phyloP scores from a whole-genome alignment of 306 rosid species.

The Ceratonia siliqua region DNA sequence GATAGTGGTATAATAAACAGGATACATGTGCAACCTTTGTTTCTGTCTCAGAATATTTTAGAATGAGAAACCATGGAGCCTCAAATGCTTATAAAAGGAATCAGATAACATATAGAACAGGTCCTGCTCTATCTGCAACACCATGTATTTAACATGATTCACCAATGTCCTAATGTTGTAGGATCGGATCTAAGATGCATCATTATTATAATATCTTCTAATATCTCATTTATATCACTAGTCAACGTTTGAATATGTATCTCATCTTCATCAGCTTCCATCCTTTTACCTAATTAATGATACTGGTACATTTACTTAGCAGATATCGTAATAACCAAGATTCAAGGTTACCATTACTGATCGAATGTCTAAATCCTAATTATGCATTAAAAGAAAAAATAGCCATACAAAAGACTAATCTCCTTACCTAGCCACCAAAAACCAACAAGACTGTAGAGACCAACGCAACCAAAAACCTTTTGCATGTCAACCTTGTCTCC shows the following conservation, averaged over 20 bases:
- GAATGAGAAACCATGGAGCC: background rate
- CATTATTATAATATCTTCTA: background rate
- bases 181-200: background rate
- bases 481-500: slow-evolving; percentile 71
- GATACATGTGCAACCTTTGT: background rate
- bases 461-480: slow-evolving; percentile 71
- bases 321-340: background rate
- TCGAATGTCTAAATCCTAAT: background rate
- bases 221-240: background rate
- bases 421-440: slow-evolving; percentile 88
- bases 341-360: background rate
- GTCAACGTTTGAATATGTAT: background rate
- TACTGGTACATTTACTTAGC: background rate
- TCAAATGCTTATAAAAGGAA: background rate
- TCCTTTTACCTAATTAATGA: background rate
- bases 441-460: slow-evolving; percentile 67
- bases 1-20: background rate
- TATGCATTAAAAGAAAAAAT: background rate
- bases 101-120: background rate
- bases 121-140: background rate
- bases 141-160: background rate
- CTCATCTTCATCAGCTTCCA: background rate
- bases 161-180: background rate
- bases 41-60: background rate
- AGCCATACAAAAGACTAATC: background rate